Evolutionary conservation across 345 rosid species (phyloP), one percentile per base, ranked within the genome.

Genomic region (Hypericum androsaemum): DNA sequence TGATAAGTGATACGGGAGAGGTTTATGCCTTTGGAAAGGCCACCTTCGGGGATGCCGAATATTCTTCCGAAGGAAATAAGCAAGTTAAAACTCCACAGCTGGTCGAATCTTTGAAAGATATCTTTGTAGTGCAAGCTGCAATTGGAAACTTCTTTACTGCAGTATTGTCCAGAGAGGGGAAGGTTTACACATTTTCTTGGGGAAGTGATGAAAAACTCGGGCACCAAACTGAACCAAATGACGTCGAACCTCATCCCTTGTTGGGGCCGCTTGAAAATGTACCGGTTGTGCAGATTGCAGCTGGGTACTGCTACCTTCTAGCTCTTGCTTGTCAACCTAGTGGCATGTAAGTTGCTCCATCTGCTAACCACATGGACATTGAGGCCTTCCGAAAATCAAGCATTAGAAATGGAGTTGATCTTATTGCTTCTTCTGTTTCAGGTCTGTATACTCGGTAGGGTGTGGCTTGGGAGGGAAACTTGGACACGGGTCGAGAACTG

Each of bases 391-490:
- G n/a, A n/a, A n/a, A n/a, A n/a, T n/a, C n/a, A n/a, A n/a, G n/a
- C n/a, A n/a, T n/a, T n/a, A n/a, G n/a, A n/a, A n/a, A n/a, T n/a
- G n/a, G 38, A n/a, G 37, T 8, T 35, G 53, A 54, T 57, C 39
- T 43, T 14, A 63, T 22, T 36, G 39, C 50, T 52, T 47, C 64
- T 22, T 59, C 54, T 28, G 6, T 16, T 43, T 62, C 72, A 92
- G 95, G 96, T 79, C 94, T 1, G 95, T 88, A 12, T 92, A 92
- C 81, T 88, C 98, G 37, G 94, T 92, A 57, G 98, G 98, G 7
- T 92, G 98, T 58, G 97, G 97, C 49, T 78, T 88, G 78, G 96
- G 96, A 16, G 98, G 98, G 59, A 92, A 92, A 79, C 88, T 92
- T 39, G 98, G 98, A 16, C 98, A 88, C 54, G 96, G 96, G 37